Conservation (phyloP, 352 stramenopile species). For the Globisporangium ultimum region DNA sequence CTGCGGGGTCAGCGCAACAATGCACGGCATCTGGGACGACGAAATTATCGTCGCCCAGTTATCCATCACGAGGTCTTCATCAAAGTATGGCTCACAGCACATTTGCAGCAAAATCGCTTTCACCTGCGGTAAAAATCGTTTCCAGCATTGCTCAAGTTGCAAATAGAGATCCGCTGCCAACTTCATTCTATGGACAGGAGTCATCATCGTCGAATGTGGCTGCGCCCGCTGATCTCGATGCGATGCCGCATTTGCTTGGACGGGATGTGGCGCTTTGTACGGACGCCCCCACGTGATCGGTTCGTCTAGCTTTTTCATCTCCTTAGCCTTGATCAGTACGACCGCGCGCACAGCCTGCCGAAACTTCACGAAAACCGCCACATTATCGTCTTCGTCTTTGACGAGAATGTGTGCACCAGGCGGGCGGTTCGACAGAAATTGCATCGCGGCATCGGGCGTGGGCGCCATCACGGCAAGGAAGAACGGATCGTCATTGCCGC, state of each 20-base stretch:
- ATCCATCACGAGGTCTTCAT: slow-evolving; percentile 43
- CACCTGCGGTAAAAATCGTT: slow-evolving; percentile 49
- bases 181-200: slow-evolving; percentile 43
- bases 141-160: slow-evolving; percentile 52
- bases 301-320: slow-evolving; percentile 34
- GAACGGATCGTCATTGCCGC: slow-evolving; percentile 4
- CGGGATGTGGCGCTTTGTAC: background rate
- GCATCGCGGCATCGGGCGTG: slow-evolving; percentile 29
- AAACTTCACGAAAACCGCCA: slow-evolving; percentile 63
- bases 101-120: slow-evolving; percentile 60
- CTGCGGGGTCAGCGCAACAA: slow-evolving; percentile 34
- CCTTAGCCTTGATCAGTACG: slow-evolving; percentile 45
- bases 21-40: slow-evolving; percentile 20
- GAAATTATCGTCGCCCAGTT: slow-evolving; percentile 30
- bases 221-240: slow-evolving; percentile 6
- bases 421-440: slow-evolving; percentile 39
- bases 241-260: too few relatives aligned
- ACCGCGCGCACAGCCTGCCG: slow-evolving; percentile 34
- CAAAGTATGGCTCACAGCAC: slow-evolving; percentile 41
- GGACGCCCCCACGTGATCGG: slow-evolving; percentile 33
- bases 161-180: slow-evolving; percentile 27
- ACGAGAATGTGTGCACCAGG: slow-evolving; percentile 46
- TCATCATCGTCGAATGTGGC: slow-evolving; percentile 29
- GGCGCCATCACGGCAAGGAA: slow-evolving; percentile 58
- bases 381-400: slow-evolving; percentile 32